These are phyloP conservation scores for Colletotrichum kahawae DNA, from an alignment of 2,329 filamentous ascomycete genomes.

Conservation along the genomic window DNA sequence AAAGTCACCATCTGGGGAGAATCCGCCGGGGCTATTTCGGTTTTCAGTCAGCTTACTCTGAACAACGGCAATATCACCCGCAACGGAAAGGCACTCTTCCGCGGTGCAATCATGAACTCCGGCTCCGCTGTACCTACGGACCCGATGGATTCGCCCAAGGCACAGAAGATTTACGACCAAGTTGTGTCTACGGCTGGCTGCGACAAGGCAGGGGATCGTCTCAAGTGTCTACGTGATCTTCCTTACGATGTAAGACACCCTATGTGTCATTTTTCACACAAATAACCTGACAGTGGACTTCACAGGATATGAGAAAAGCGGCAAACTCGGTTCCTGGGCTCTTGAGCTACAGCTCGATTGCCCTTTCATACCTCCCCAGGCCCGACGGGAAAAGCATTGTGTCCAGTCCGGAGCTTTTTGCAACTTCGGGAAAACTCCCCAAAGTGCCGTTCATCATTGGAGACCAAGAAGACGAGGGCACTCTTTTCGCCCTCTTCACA, in stretches of 20 bases:
- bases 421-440: slow-evolving; percentile 53
- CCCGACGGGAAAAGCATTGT: slow-evolving; percentile 62
- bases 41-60: slow-evolving; percentile 65
- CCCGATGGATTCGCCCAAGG: slow-evolving; percentile 59
- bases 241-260: slow-evolving; percentile 60
- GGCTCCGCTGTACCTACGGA: slow-evolving; percentile 56
- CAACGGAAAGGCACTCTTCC: slow-evolving; percentile 63
- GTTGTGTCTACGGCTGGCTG: slow-evolving; percentile 61
- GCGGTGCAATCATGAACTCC: slow-evolving; percentile 68
- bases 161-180: slow-evolving; percentile 58
- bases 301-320: slow-evolving; percentile 51
- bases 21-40: slow-evolving; percentile 63
- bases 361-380: slow-evolving; percentile 65
- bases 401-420: slow-evolving; percentile 55
- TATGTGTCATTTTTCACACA: slow-evolving; percentile 54
- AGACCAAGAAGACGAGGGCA: slow-evolving; percentile 70
- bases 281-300: slow-evolving; percentile 58
- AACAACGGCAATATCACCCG: slow-evolving; percentile 62
- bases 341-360: slow-evolving; percentile 58
- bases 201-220: slow-evolving; percentile 45
- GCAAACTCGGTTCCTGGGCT: slow-evolving; percentile 63
- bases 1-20: slow-evolving; percentile 72
- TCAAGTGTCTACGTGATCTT: slow-evolving; percentile 60
- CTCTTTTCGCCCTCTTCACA: slow-evolving; percentile 66
- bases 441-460: slow-evolving; percentile 67